Evolutionary conservation across 177 flowering plant species (phyloP).

Genomic region (Vitis hybrid): DNA sequence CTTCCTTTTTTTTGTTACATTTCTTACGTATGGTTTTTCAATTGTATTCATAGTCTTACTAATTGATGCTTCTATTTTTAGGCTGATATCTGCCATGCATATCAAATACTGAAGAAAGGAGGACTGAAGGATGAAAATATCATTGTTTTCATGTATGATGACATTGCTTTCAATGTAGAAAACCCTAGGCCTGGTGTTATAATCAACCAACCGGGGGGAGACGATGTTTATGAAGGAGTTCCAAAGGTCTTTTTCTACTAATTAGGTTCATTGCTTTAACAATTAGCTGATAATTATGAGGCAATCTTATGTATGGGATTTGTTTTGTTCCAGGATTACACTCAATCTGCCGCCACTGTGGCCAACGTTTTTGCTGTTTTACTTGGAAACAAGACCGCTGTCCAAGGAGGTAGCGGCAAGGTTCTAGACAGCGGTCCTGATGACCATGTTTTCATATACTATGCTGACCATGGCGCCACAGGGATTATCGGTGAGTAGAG

Average conservation of each 20-base stretch:
- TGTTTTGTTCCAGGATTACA: constrained; percentile 46
- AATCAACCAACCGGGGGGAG: constrained; percentile 43
- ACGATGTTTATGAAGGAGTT: constrained; percentile 51
- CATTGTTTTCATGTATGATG: constrained; percentile 60
- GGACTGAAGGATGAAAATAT: constrained; percentile 58
- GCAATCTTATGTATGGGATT: background rate
- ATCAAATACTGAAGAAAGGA: constrained; percentile 53
- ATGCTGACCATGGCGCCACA: constrained; percentile 48
- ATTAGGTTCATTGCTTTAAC: background rate
- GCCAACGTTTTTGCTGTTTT: constrained; percentile 40
- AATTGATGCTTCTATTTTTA: constrained; percentile 12
- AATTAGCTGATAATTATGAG: background rate
- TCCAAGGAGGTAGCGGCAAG: constrained; percentile 59
- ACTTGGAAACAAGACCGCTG: constrained; percentile 45
- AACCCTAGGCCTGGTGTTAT: constrained; percentile 57
- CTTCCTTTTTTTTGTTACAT: background rate
- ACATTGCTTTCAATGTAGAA: constrained; percentile 40
- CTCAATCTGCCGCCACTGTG: constrained; percentile 33
- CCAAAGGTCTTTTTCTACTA: constrained; percentile 37
- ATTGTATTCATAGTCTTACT: background rate
- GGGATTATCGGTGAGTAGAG: constrained; percentile 42
- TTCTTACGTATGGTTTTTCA: background rate
- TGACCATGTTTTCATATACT: constrained; percentile 49
- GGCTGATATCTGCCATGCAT: constrained; percentile 66
- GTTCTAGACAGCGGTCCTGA: constrained; percentile 53